Percentiles rank a stretch among this genome's conserved stretches.
Conservation (phyloP, 768 basidiomycete genomes). For the Kwoniella bestiolae region DNA sequence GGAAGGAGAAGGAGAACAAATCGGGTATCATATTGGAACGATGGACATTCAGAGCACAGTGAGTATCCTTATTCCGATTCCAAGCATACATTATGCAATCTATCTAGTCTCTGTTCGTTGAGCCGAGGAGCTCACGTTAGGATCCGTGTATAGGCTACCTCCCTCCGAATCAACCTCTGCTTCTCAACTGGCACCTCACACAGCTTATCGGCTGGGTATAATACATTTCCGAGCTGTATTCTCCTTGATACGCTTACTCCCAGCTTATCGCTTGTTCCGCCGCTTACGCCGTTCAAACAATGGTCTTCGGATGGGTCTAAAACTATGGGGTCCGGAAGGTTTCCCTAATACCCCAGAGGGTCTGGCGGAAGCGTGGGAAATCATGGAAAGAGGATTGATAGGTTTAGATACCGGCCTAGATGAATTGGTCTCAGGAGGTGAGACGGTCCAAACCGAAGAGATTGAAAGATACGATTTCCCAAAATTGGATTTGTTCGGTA, state of each 20-base stretch:
- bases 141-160: not conserved
- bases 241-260: constrained; percentile 46
- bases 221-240: constrained; percentile 52
- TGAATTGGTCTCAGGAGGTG: constrained; percentile 20
- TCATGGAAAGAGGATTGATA: constrained; percentile 53
- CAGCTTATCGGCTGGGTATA: constrained; percentile 52
- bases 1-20: constrained; percentile 38
- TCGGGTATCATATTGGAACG: constrained; percentile 52
- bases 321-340: constrained; percentile 55
- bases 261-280: constrained; percentile 48
- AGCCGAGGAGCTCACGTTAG: not conserved
- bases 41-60: constrained; percentile 52
- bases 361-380: constrained; percentile 50
- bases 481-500: constrained; percentile 41
- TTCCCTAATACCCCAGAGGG: constrained; percentile 31
- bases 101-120: no score
- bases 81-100: no score
- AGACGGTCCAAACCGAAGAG: constrained; percentile 18
- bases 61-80: constrained; percentile 10
- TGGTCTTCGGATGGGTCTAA: constrained; percentile 52
- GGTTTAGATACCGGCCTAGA: constrained; percentile 41
- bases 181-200: constrained; percentile 40
- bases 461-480: constrained; percentile 38
- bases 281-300: constrained; percentile 44
- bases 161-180: constrained; percentile 22